phyloP scores from a whole-genome alignment of 129 eudicot species.

The sunflower (Helianthus annuus) region DNA sequence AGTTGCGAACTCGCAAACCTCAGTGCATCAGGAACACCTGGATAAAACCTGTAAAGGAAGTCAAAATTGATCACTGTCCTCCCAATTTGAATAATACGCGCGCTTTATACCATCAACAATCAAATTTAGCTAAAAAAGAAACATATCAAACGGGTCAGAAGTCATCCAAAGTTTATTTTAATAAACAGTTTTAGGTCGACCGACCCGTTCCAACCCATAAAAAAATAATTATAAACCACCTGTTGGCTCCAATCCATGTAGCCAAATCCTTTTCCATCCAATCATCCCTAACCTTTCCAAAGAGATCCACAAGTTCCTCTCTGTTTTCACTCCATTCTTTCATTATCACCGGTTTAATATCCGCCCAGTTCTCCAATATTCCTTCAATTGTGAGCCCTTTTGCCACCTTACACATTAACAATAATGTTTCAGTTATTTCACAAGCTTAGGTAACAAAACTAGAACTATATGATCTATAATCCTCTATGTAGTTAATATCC shows the following conservation, averaged over 20 bases:
- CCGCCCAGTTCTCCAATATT: slow-evolving; percentile 74
- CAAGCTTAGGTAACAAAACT: not conserved
- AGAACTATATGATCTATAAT: too few species aligned
- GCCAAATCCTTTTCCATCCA: slow-evolving; percentile 91
- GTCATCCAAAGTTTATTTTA: not conserved
- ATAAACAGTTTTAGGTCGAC: too few species aligned
- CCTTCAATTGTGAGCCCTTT: slow-evolving; percentile 64
- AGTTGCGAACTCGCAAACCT: slow-evolving; percentile 87
- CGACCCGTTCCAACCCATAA: not conserved
- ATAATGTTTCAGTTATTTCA: not conserved
- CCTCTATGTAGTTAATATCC: too few species aligned
- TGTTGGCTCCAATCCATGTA: slow-evolving; percentile 94
- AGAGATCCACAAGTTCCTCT: slow-evolving; percentile 77
- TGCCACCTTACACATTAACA: too few species aligned
- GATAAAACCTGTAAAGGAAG: slow-evolving; percentile 70
- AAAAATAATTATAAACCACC: slow-evolving; percentile 38
- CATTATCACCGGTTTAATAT: slow-evolving; percentile 75
- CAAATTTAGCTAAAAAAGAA: too few species aligned
- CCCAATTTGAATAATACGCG: not conserved
- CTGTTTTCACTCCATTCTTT: slow-evolving; percentile 80
- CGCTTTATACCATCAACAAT: not conserved
- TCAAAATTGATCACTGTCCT: not conserved
- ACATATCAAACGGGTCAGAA: not conserved
- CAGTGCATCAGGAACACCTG: slow-evolving; percentile 96
- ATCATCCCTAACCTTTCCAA: slow-evolving; percentile 93